Percentiles rank a stretch among this genome's conserved stretches.
Evolutionary conservation across 2,329 filamentous ascomycete genomes (phyloP).

Genomic region (Fusarium transvaalense): DNA sequence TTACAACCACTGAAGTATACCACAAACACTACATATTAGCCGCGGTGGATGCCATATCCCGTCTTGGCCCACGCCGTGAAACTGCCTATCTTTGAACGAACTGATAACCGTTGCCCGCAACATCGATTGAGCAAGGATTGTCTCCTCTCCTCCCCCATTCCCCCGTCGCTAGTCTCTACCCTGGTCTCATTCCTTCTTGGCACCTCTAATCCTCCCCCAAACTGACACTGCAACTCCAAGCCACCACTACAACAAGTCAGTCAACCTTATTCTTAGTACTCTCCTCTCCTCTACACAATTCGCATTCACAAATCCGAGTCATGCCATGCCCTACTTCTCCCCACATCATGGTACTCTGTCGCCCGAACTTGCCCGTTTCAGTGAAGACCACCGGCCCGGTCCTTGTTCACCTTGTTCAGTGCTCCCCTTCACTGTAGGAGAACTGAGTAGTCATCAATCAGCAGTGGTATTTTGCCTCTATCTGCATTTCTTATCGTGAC

Average conservation of each 20-base stretch:
- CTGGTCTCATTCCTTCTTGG: slow-evolving; percentile 29
- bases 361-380: slow-evolving; percentile 29
- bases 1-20: background rate
- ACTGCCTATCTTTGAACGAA: slow-evolving; percentile 38
- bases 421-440: background rate
- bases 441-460: background rate
- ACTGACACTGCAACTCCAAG: slow-evolving; percentile 13
- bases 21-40: background rate
- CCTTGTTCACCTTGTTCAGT: slow-evolving; percentile 12
- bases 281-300: background rate
- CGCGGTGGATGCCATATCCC: slow-evolving; percentile 22
- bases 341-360: slow-evolving; percentile 39
- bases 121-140: background rate
- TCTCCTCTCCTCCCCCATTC: slow-evolving; percentile 8
- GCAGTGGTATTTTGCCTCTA: slow-evolving; percentile 9
- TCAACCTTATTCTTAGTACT: slow-evolving; percentile 16
- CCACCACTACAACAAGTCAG: slow-evolving; percentile 17
- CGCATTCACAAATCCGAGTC: slow-evolving; percentile 40
- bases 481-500: slow-evolving; percentile 40
- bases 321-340: slow-evolving; percentile 38
- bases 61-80: slow-evolving; percentile 10
- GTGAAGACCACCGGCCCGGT: slow-evolving; percentile 36
- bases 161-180: slow-evolving; percentile 9
- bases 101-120: slow-evolving; percentile 29
- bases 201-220: slow-evolving; percentile 34